These are phyloP conservation scores for Penicillium sp. DNA, from an alignment of 2,329 filamentous ascomycete genomes.

Conservation along the genomic window DNA sequence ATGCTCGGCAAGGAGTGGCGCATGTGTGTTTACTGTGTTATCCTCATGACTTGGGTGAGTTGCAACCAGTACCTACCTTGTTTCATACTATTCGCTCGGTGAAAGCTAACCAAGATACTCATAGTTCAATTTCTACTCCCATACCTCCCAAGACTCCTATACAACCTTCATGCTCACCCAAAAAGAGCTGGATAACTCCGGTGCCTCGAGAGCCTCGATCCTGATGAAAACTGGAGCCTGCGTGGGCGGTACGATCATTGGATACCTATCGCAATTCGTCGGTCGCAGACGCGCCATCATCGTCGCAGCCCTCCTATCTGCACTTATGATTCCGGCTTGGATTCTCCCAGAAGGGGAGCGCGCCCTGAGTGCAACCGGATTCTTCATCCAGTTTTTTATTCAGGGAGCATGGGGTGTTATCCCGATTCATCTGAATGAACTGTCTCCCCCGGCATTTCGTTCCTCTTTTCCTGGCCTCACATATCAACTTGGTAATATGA, in stretches of 20 bases:
- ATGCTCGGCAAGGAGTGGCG: too few species aligned
- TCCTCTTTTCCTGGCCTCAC: background rate
- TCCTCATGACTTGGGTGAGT: too few species aligned
- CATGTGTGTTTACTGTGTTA: too few species aligned
- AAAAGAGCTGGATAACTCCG: slow-evolving; percentile 25
- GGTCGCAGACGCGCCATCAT: slow-evolving; percentile 40
- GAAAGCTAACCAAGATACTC: too few species aligned
- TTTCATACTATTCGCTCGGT: too few species aligned
- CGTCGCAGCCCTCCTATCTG: slow-evolving; percentile 32
- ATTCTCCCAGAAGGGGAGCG: slow-evolving; percentile 27
- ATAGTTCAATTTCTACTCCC: slow-evolving; percentile 35
- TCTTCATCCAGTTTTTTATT: slow-evolving; percentile 42
- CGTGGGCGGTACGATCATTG: slow-evolving; percentile 34
- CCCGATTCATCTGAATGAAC: slow-evolving; percentile 39
- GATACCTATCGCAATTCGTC: slow-evolving; percentile 37
- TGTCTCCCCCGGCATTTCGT: slow-evolving; percentile 25
- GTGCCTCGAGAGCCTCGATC: slow-evolving; percentile 37
- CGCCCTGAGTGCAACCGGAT: slow-evolving; percentile 31
- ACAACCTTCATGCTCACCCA: slow-evolving; percentile 43
- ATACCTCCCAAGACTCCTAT: slow-evolving; percentile 43
- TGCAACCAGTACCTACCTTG: too few species aligned
- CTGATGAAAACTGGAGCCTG: slow-evolving; percentile 37
- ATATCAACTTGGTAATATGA: slow-evolving; percentile 4
- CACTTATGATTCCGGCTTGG: slow-evolving; percentile 34
- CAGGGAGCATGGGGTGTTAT: slow-evolving; percentile 40